phyloP scores from a whole-genome alignment of 345 rosid genomes.

The Turnera subulata region DNA sequence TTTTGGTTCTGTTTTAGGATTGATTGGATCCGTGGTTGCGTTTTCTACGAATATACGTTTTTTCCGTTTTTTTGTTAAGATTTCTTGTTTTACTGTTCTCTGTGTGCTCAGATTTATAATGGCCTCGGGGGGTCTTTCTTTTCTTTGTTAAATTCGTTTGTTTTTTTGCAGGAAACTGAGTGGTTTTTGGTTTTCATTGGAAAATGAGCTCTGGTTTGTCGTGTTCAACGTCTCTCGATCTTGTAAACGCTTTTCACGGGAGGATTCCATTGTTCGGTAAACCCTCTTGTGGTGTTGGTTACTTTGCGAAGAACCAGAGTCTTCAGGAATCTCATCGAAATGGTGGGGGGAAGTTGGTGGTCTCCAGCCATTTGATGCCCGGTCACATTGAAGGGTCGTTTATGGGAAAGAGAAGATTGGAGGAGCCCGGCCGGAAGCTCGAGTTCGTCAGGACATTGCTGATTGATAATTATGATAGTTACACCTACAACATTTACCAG shows the following conservation, averaged over 20 bases:
- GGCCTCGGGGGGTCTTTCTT: too few species aligned
- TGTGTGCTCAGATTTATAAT: too few species aligned
- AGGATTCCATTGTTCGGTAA: slow-evolving; percentile 12
- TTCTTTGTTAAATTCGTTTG: too few species aligned
- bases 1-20: too few species aligned
- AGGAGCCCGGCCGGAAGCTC: slow-evolving; percentile 43
- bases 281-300: slow-evolving; percentile 29
- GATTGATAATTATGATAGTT: slow-evolving; percentile 94
- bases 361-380: slow-evolving; percentile 41
- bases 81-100: too few species aligned
- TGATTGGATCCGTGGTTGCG: too few species aligned
- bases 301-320: slow-evolving; percentile 18
- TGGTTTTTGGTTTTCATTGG: not conserved
- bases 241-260: slow-evolving; percentile 25
- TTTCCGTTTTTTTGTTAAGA: too few species aligned
- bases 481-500: slow-evolving; percentile 87
- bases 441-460: slow-evolving; percentile 78
- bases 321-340: slow-evolving; percentile 20
- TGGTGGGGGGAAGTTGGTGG: slow-evolving; percentile 25
- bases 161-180: too few species aligned
- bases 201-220: slow-evolving; percentile 32
- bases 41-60: too few species aligned
- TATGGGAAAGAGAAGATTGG: slow-evolving; percentile 33
- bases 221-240: slow-evolving; percentile 37
- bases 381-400: slow-evolving; percentile 53